These are phyloP conservation scores for Thuja plicata DNA, from an alignment of 83 land plant species.

Conservation along the genomic window DNA sequence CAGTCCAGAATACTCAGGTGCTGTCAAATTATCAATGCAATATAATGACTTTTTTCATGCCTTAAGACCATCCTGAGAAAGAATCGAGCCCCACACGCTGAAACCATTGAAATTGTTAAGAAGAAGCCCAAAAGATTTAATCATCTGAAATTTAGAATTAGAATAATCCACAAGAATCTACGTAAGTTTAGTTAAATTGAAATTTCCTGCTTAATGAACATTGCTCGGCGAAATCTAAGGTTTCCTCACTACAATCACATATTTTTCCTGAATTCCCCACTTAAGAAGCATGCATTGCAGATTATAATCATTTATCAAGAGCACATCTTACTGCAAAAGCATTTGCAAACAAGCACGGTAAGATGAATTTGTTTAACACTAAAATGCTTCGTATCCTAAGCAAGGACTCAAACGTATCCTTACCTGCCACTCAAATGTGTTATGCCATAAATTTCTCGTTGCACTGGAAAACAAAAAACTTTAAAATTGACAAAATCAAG, in stretches of 20 bases:
- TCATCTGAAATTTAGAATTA: too few species aligned
- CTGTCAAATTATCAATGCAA: background rate
- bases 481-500: too few species aligned
- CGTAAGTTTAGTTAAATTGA: too few species aligned
- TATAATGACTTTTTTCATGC: background rate
- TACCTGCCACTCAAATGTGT: too few species aligned
- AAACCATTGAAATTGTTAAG: background rate
- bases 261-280: background rate
- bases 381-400: too few species aligned
- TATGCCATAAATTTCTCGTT: too few species aligned
- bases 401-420: too few species aligned
- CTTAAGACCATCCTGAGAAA: background rate
- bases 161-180: too few species aligned
- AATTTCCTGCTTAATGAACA: too few species aligned
- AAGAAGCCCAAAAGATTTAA: too few species aligned
- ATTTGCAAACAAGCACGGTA: background rate
- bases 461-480: too few species aligned
- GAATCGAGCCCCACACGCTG: constrained; percentile 8
- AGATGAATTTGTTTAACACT: too few species aligned
- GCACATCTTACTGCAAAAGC: background rate
- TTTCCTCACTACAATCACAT: background rate
- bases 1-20: background rate
- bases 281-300: background rate
- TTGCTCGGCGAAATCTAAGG: background rate
- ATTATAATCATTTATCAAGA: background rate